These are phyloP conservation scores for Wickerhamiella nectarea DNA, from an alignment of 805 yeast species.

Conservation along the genomic window DNA sequence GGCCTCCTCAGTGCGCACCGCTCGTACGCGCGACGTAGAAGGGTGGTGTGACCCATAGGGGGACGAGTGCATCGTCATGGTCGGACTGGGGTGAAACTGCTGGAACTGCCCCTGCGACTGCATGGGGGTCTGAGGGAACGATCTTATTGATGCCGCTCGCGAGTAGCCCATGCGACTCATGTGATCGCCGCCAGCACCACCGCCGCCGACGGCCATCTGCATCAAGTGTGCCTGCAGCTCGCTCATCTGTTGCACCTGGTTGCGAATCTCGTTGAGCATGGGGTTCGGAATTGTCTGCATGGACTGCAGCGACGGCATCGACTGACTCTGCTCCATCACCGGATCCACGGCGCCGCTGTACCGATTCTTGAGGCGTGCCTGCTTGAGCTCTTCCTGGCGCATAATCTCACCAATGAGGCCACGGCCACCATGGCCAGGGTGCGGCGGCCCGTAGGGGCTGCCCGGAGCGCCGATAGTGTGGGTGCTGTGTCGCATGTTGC, in stretches of 20 bases:
- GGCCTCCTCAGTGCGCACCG: constrained; percentile 11
- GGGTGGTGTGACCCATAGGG: not conserved
- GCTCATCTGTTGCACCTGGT: constrained; percentile 25
- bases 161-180: constrained; percentile 3
- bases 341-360: not conserved
- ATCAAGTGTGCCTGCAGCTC: constrained; percentile 23
- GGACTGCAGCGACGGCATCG: constrained; percentile 3
- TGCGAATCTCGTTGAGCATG: constrained; percentile 19
- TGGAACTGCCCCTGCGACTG: not conserved
- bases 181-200: not conserved
- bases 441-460: constrained; percentile 1
- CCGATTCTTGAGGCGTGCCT: not conserved
- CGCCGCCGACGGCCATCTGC: constrained; percentile 1
- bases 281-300: not conserved
- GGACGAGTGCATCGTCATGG: not conserved
- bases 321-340: not conserved
- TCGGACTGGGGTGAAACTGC: not conserved
- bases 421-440: constrained; percentile 19
- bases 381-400: constrained; percentile 28
- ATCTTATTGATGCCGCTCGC: constrained; percentile 7
- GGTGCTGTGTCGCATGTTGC: too few species aligned
- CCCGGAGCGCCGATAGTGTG: not conserved
- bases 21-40: constrained; percentile 16
- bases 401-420: constrained; percentile 31
- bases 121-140: not conserved